Evolutionary conservation across 1,284 basidiomycete genomes (phyloP).

Genomic region (Trichosporon sp.): DNA sequence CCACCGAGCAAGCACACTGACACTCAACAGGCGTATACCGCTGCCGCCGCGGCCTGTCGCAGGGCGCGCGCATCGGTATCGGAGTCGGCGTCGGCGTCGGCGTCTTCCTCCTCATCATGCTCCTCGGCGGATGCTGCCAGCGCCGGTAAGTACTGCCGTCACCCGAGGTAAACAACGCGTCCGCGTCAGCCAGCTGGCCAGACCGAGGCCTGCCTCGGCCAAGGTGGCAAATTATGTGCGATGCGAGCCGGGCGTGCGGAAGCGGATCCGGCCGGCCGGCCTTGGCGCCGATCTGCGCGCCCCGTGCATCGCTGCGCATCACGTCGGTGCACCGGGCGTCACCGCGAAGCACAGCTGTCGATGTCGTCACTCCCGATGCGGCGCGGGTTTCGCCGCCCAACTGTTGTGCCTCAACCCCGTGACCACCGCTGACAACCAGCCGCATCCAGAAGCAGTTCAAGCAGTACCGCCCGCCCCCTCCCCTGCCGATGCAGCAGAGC

Average conservation of each 20-base stretch:
- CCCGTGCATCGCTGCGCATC: background rate
- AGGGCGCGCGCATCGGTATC: background rate
- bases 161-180: background rate
- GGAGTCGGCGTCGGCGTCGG: constrained; percentile 4
- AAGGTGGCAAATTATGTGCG: background rate
- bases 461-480: background rate
- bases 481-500: background rate
- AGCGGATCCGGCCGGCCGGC: background rate
- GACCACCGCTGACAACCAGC: background rate
- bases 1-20: background rate
- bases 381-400: background rate
- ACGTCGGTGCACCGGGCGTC: background rate
- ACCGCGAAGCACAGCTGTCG: background rate
- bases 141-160: background rate
- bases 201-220: background rate
- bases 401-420: background rate
- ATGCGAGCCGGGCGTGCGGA: background rate
- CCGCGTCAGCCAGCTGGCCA: background rate
- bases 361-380: background rate
- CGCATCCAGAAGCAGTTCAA: constrained; percentile 1
- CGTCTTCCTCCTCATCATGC: constrained; percentile 3
- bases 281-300: background rate
- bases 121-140: constrained; percentile 5
- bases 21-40: background rate
- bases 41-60: background rate